A percentile compares a stretch with the other conserved stretches of the same genome.
These are phyloP conservation scores for Haberlea rhodopensis DNA, from an alignment of 257 asterid species.

Conservation along the genomic window DNA sequence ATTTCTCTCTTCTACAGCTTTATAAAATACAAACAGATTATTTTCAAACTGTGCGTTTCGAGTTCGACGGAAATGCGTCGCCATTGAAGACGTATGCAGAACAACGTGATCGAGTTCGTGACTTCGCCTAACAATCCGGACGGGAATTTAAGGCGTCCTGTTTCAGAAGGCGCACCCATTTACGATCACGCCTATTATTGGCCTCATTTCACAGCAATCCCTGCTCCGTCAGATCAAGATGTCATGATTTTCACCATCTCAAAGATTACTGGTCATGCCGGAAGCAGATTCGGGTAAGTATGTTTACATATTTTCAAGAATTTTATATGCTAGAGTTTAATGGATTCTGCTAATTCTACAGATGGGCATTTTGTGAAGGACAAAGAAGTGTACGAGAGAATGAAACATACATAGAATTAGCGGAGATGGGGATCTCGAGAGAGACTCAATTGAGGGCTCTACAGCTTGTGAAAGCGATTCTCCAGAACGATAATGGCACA, in stretches of 20 bases:
- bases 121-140: constrained; percentile 85
- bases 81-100: constrained; percentile 35
- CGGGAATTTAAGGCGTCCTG: constrained; percentile 45
- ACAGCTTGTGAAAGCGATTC: constrained; percentile 44
- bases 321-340: neutral
- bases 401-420: constrained; percentile 26
- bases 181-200: constrained; percentile 78
- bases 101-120: constrained; percentile 58
- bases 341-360: constrained; percentile 12
- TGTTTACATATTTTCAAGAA: neutral
- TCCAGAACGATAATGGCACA: constrained; percentile 32
- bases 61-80: constrained; percentile 49
- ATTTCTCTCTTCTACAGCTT: too few species aligned
- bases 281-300: constrained; percentile 71
- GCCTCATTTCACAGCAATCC: constrained; percentile 75
- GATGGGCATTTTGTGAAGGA: constrained; percentile 80
- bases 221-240: constrained; percentile 63
- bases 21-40: constrained; percentile 49
- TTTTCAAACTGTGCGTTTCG: constrained; percentile 41
- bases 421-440: constrained; percentile 57
- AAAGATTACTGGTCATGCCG: constrained; percentile 85
- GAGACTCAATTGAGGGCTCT: constrained; percentile 64
- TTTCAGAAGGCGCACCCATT: constrained; percentile 38
- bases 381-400: constrained; percentile 37
- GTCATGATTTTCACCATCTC: constrained; percentile 65